Conservation (phyloP, 1,284 basidiomycete species). For the Flammula alnicola region DNA sequence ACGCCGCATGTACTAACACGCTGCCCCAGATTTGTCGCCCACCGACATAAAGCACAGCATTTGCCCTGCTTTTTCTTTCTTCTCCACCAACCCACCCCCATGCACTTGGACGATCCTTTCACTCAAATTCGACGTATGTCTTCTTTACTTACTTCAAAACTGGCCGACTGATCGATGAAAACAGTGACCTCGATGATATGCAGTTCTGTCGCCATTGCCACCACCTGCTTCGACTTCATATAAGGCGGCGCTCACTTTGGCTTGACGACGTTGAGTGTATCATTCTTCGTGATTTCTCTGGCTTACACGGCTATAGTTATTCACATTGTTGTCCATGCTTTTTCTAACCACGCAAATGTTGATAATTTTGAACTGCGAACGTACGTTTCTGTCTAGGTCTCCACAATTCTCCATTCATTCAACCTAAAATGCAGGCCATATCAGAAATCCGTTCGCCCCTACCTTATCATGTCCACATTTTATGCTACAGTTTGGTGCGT, state of each 20-base stretch:
- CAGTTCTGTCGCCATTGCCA: constrained; percentile 9
- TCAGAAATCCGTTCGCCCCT: constrained; percentile 40
- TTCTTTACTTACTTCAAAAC: not conserved
- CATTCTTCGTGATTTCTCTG: too few species aligned
- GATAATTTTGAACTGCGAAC: constrained; percentile 16
- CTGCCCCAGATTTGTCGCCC: constrained; percentile 5
- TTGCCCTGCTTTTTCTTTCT: not conserved
- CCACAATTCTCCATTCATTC: not conserved
- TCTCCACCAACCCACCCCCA: not conserved
- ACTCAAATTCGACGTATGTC: constrained; percentile 5
- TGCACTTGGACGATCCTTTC: not conserved
- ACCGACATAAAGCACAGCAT: not conserved
- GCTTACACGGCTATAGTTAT: constrained; percentile 7
- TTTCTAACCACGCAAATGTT: constrained; percentile 27
- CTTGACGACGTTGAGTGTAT: constrained; percentile 25
- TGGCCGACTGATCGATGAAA: not conserved
- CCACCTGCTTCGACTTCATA: constrained; percentile 12
- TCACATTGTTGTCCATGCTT: constrained; percentile 22
- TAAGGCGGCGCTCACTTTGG: constrained; percentile 15
- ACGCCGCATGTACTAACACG: constrained; percentile 6
- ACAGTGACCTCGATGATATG: constrained; percentile 17
- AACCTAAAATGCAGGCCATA: constrained; percentile 2
- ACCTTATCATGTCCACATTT: constrained; percentile 47
- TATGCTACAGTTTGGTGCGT: constrained; percentile 49
- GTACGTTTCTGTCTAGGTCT: constrained; percentile 10